Percentiles rank a stretch among this genome's conserved stretches.
Conservation (phyloP, 2,329 filamentous ascomycete genomes). For the Fusarium haematococcum region DNA sequence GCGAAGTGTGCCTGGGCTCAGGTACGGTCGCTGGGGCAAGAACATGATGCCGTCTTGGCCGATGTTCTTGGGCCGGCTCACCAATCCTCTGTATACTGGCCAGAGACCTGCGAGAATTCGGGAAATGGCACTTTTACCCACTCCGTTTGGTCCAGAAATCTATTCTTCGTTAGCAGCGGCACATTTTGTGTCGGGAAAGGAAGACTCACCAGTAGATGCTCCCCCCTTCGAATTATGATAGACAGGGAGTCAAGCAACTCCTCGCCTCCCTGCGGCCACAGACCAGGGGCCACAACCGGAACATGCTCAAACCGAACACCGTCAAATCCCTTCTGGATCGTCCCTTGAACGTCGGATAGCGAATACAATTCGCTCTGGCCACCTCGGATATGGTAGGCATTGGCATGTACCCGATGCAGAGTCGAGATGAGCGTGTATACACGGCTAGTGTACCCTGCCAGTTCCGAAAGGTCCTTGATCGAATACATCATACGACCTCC, state of each 20-base stretch:
- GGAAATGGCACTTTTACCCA: slow-evolving; percentile 90
- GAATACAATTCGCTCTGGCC: slow-evolving; percentile 86
- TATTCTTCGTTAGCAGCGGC: slow-evolving; percentile 42
- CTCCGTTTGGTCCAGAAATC: slow-evolving; percentile 94
- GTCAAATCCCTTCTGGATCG: slow-evolving; percentile 93
- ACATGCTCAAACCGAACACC: slow-evolving; percentile 94
- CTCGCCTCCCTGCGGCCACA: slow-evolving; percentile 92
- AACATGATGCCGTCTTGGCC: slow-evolving; percentile 98
- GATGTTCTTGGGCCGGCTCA: slow-evolving; percentile 83
- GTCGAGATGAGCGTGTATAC: slow-evolving; percentile 97
- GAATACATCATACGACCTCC: slow-evolving; percentile 99
- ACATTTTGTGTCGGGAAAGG: neutral
- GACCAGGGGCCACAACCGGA: slow-evolving; percentile 86
- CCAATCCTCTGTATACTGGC: slow-evolving; percentile 94
- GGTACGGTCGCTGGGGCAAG: slow-evolving; percentile 91
- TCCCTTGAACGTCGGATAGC: slow-evolving; percentile 91
- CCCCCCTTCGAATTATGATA: slow-evolving; percentile 88
- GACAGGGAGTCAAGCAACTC: slow-evolving; percentile 90
- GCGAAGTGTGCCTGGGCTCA: slow-evolving; percentile 90
- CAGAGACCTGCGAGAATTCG: slow-evolving; percentile 92
- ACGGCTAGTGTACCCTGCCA: slow-evolving; percentile 94
- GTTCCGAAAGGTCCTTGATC: slow-evolving; percentile 96
- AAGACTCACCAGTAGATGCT: slow-evolving; percentile 80
- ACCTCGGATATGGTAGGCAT: slow-evolving; percentile 79
- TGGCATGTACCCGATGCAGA: slow-evolving; percentile 90